Evolutionary conservation across 805 yeast species (phyloP), one percentile per base, ranked within the genome.

Genomic region (Lachancea fermentati): DNA sequence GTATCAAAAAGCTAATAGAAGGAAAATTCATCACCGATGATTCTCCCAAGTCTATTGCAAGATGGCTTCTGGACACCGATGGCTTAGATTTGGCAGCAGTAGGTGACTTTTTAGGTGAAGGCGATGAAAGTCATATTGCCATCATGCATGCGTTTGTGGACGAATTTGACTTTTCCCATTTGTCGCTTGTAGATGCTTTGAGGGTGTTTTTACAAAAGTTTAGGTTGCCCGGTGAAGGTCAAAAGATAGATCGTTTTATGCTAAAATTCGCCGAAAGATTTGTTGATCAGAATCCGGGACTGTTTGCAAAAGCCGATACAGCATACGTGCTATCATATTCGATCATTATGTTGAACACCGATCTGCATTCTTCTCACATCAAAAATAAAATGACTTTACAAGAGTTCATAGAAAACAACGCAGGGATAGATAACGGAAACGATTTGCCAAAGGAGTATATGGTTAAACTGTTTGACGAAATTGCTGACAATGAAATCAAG

Each of bases 221-320:
- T 66, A 73, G 98, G 60, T 72, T 93, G 44, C 98, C 99, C 2
- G 99, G 99, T 37, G 99, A 93, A 65, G 89, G 96, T 4, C 99
- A 93, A 66, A 91, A 93, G 57, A 91, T 93, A 58, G 98, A 93
- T 69, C 75, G 99, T 52, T 87, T 81, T 58, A 86, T 94, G 96
- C 75, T 93, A 59, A 91, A 93, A 57, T 94, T 94, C 68, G 98
- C 98, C 4, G 95, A 87, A 62, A 73, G 95, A 50, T 93, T 81
- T 57, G 80, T 81, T 16, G 79, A 84, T 48, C 96, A 91, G 46
- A 93, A 93, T 57, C 96, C 96, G 7, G 70, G 70, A n/a, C 72
- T 81, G 0, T 91, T 91, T 62, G 79, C 95, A 0, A 85, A 85
- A 54, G 96, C 97, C 3, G 97, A 88, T 55, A 79, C 96, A 0